These are phyloP conservation scores for Grammothele lineata DNA, from an alignment of 768 basidiomycete species.

Conservation along the genomic window DNA sequence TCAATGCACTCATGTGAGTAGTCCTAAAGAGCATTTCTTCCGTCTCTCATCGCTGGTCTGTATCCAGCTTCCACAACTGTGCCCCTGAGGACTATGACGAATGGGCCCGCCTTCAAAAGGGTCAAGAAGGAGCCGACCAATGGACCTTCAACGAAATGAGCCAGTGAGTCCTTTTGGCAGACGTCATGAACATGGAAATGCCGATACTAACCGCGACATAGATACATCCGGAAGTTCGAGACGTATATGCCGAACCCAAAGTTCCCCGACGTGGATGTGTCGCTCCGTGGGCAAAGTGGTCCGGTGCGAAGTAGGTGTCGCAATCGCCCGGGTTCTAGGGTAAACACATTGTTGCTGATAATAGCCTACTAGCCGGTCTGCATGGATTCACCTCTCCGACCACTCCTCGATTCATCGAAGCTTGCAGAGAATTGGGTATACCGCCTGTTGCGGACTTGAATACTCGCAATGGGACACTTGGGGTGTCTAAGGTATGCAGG, in stretches of 20 bases:
- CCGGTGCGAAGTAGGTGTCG: constrained; percentile 39
- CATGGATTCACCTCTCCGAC: constrained; percentile 42
- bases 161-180: constrained; percentile 32
- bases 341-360: no score
- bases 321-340: no score
- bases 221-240: constrained; percentile 73
- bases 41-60: no score
- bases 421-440: constrained; percentile 48
- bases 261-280: constrained; percentile 45
- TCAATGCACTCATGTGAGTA: constrained; percentile 54
- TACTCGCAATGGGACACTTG: constrained; percentile 50
- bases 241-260: constrained; percentile 45
- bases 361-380: constrained; percentile 42
- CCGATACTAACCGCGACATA: constrained; percentile 19
- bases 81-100: constrained; percentile 68
- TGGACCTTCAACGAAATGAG: constrained; percentile 61
- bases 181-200: neutral
- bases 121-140: constrained; percentile 41
- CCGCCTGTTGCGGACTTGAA: constrained; percentile 54
- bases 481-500: constrained; percentile 53
- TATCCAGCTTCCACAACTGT: constrained; percentile 48
- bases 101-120: constrained; percentile 45
- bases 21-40: neutral
- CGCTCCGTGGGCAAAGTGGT: constrained; percentile 45
- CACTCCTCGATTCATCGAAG: constrained; percentile 49